phyloP scores from a whole-genome alignment of 1,139 yeast species.

The Kodamaea arcana region DNA sequence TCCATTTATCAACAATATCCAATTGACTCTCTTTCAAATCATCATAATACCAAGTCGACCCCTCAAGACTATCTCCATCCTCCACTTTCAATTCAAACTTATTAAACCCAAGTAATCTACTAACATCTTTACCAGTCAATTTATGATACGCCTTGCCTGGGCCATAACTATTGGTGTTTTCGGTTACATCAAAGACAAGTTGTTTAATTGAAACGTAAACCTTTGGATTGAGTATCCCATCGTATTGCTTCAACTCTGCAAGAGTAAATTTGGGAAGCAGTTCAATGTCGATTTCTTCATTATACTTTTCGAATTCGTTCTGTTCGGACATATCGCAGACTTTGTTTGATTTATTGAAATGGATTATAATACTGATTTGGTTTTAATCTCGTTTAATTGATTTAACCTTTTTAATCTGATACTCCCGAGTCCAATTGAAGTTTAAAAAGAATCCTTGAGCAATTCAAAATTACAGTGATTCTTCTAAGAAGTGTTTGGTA shows the following conservation, averaged over 20 bases:
- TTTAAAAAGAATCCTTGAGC: too few species aligned
- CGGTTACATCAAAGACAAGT: constrained; percentile 69
- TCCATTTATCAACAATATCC: constrained; percentile 55
- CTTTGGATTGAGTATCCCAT: constrained; percentile 30
- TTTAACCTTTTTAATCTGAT: too few species aligned
- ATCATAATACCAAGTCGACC: constrained; percentile 43
- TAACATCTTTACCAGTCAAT: constrained; percentile 74
- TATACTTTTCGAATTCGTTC: constrained; percentile 10
- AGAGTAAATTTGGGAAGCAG: constrained; percentile 34
- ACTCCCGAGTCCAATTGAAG: too few species aligned
- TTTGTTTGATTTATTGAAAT: too few species aligned
- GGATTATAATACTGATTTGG: too few species aligned
- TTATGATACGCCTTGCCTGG: constrained; percentile 70
- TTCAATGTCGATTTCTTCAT: constrained; percentile 20
- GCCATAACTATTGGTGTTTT: constrained; percentile 64
- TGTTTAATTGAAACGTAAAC: constrained; percentile 76
- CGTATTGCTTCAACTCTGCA: constrained; percentile 28
- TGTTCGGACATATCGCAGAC: constrained; percentile 4
- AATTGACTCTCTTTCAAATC: constrained; percentile 49
- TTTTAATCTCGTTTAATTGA: too few species aligned
- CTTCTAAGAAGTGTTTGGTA: too few species aligned
- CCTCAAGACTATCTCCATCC: constrained; percentile 28
- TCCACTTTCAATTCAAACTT: constrained; percentile 22
- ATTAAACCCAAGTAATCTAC: constrained; percentile 58
- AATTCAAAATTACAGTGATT: too few species aligned